Base-by-base conservation (phyloP, 2,329 filamentous ascomycete genomes). In the Amauroascus niger region DNA sequence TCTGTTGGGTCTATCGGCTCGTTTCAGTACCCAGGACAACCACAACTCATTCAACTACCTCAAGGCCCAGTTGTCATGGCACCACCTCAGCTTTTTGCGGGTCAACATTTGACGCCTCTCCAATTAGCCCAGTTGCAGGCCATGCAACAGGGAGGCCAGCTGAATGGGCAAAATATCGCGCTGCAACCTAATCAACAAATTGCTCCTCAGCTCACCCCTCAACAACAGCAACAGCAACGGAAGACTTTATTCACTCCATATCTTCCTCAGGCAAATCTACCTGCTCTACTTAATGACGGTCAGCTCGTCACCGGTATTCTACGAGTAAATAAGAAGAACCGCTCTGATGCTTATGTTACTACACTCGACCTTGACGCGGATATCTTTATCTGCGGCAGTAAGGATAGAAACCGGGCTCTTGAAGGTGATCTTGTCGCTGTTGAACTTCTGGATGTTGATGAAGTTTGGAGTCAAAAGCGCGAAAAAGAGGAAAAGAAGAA, bases 401-500 rank as follows among this genome's bases (percentile, higher is more conserved):
- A 98, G 71, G 93, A 98, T 69, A 86, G 93, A 61, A 98, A 98
- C 70, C 87, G 93, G 71, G 93, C 93, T 53, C 79, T 98, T 33
- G 93, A 98, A 69, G 93, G 93, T 55, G 93, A 98, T 68, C 79
- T 95, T 53, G 93, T 98, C 55, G 93, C 93, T 30, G 83, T 98
- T 52, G 93, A 98, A 72, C 83, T 98, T 45, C 82, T 98, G 49
- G 91, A 98, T 65, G 93, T 98, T 6, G 93, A 97, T 67, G 93
- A 98, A 67, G 93, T 98, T 2, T 98, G 93, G 93, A 82, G 86
- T 22, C 93, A 98, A 76, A 98, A 98, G 79, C 88, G 89, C 54
- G 93, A 98, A 71, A 98, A 98, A 71, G 93, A 98, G 73, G 93
- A 98, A 71, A 98, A 98, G 80, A 98, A 98, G 82, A 98, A 97